Evolutionary conservation across 306 rosid genomes (phyloP).

Genomic region (Fragaria nilgerrensis): DNA sequence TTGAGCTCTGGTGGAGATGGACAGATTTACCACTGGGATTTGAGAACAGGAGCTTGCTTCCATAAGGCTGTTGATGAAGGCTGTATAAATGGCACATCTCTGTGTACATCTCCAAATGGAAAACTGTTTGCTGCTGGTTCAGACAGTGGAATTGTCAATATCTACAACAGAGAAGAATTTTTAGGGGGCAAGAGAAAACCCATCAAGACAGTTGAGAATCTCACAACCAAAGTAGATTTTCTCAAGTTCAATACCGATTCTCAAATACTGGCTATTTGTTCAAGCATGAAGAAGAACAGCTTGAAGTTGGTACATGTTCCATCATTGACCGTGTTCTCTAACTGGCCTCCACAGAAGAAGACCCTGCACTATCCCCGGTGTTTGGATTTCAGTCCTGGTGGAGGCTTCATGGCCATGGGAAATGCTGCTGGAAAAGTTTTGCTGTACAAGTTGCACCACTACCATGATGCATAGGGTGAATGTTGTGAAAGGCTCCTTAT

Average conservation of each 20-base stretch:
- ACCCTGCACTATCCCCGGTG: conserved; percentile 59
- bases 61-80: conserved; percentile 67
- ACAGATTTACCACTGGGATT: conserved; percentile 91
- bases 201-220: conserved; percentile 46
- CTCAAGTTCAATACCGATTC: conserved; percentile 57
- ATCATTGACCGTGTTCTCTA: conserved; percentile 68
- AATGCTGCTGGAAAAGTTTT: conserved; percentile 71
- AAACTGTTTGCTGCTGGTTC: conserved; percentile 60
- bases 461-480: conserved; percentile 35
- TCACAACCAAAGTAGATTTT: conserved; percentile 50
- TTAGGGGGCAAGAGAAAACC: conserved; percentile 65
- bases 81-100: conserved; percentile 47
- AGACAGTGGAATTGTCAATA: conserved; percentile 50
- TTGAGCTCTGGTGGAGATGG: conserved; percentile 88
- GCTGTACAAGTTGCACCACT: conserved; percentile 55
- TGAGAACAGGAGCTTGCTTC: conserved; percentile 73
- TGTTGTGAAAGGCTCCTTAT: neutral
- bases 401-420: conserved; percentile 89
- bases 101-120: conserved; percentile 53
- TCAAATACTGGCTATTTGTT: conserved; percentile 64
- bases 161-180: conserved; percentile 54
- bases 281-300: conserved; percentile 67
- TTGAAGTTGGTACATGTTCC: conserved; percentile 72
- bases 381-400: conserved; percentile 85
- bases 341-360: conserved; percentile 63